phyloP scores from a whole-genome alignment of 139 green algal genomes.

The Edaphochlamys debaryana region DNA sequence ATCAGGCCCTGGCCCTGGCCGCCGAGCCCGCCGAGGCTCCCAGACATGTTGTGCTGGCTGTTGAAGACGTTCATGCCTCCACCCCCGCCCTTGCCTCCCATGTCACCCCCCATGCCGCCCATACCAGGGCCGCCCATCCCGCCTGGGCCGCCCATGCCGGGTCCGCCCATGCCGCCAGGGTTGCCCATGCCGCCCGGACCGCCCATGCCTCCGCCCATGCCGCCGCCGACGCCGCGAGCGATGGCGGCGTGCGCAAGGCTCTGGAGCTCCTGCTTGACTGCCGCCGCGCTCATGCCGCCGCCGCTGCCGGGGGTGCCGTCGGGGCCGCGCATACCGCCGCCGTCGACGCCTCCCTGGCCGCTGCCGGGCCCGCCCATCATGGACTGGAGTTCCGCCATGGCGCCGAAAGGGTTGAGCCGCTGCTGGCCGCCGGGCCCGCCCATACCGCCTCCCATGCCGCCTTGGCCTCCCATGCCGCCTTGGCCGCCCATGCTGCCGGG shows the following conservation, averaged over 20 bases:
- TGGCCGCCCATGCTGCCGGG: background rate
- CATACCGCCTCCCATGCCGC: background rate
- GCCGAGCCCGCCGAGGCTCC: background rate
- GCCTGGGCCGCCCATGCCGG: background rate
- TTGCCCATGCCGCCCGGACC: background rate
- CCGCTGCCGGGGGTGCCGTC: background rate
- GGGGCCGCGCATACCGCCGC: background rate
- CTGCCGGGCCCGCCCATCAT: slow-evolving; percentile 17
- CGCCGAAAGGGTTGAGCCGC: slow-evolving; percentile 34
- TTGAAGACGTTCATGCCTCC: background rate
- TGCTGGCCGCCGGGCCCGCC: slow-evolving; percentile 18
- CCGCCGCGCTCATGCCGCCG: slow-evolving; percentile 14
- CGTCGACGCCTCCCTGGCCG: background rate
- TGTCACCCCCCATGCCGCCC: background rate
- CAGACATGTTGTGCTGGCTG: slow-evolving; percentile 6
- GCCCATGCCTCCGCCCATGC: background rate
- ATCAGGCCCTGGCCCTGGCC: slow-evolving; percentile 3
- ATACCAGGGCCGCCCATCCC: background rate
- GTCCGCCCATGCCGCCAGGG: background rate
- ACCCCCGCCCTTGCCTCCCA: background rate
- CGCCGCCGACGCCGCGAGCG: background rate
- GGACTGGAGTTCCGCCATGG: slow-evolving; percentile 12
- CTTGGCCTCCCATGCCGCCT: background rate
- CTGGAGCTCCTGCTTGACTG: slow-evolving; percentile 30
- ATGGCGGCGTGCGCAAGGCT: slow-evolving; percentile 19